Evolutionary conservation across 2,329 filamentous ascomycete species (phyloP), one percentile per base, ranked within the genome.

Genomic region (Aquanectria penicillioides): DNA sequence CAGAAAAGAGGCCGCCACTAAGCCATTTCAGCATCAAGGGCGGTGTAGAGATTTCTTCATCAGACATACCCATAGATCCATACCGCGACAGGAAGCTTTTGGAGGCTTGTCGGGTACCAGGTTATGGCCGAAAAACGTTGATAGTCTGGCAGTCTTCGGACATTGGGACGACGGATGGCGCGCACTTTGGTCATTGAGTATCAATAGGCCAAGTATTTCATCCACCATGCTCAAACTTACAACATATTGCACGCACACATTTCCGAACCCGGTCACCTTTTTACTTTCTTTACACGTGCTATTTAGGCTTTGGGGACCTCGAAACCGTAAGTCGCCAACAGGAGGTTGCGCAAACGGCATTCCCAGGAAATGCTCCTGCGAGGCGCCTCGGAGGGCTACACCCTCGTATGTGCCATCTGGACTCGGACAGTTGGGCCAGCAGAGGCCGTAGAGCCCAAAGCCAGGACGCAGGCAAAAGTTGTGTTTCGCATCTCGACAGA

Each of bases 171-270:
- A n/a, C 23, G 15, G 31, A 23, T 26, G 46, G 23, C 6, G 46
- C 8, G 6, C 29, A 9, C 46, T 44, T 37, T 15, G 2, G 13
- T n/a, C 5, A 2, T 49, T 8, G 22, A 23, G 15, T 15, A 6
- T 9, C 0, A 17, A 20, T 3, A 26, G 6, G 2, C 4, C 29
- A 17, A n/a, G 6, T 8, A 13, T n/a, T n/a, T n/a, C n/a, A n/a
- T n/a, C n/a, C n/a, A n/a, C n/a, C n/a, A n/a, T n/a, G n/a, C n/a
- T n/a, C n/a, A n/a, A n/a, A n/a, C 46, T 37, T 29, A 49, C 23
- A 9, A 28, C 31, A 49, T 49, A 49, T 38, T 49, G 33, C 46
- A 49, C 37, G 31, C 33, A 49, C 34, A 33, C 46, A 22, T 49
- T 33, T 15, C 46, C 46, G 13, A 49, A 49, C 17, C 11, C 11